phyloP scores from a whole-genome alignment of 2,329 filamentous ascomycete genomes.

The Sporothrix humicola region DNA sequence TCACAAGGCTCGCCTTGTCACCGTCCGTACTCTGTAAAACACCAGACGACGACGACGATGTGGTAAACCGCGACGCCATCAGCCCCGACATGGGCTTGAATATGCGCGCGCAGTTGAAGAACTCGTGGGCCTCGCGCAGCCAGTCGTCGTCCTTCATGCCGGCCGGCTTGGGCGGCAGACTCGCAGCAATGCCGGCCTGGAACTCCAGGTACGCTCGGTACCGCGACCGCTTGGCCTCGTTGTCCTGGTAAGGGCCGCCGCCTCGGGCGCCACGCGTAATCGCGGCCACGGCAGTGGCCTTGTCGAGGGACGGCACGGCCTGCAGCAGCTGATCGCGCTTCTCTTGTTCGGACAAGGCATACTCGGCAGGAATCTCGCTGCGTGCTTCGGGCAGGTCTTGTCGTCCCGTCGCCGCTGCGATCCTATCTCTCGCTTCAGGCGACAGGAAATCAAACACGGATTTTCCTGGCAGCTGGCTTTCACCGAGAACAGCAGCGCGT shows the following conservation, averaged over 20 bases:
- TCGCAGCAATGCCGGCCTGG: constrained; percentile 66
- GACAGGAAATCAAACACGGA: constrained; percentile 95
- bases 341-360: constrained; percentile 67
- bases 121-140: constrained; percentile 78
- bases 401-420: constrained; percentile 77
- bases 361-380: constrained; percentile 73
- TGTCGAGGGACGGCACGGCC: constrained; percentile 68
- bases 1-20: constrained; percentile 47
- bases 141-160: constrained; percentile 70
- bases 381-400: constrained; percentile 76
- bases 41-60: constrained; percentile 58
- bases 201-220: constrained; percentile 84
- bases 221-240: constrained; percentile 76
- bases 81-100: constrained; percentile 91
- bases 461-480: constrained; percentile 82
- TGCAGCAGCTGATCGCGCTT: constrained; percentile 63
- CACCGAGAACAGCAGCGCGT: constrained; percentile 80
- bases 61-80: constrained; percentile 94
- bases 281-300: constrained; percentile 70
- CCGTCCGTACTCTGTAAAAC: background rate
- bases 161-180: constrained; percentile 57
- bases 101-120: constrained; percentile 67
- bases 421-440: constrained; percentile 73
- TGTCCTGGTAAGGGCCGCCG: constrained; percentile 81
- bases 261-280: constrained; percentile 68